Percentiles rank a stretch among this genome's conserved stretches.
phyloP scores from a whole-genome alignment of 2,329 filamentous ascomycete species.

The Verticillium nonalfalfae region DNA sequence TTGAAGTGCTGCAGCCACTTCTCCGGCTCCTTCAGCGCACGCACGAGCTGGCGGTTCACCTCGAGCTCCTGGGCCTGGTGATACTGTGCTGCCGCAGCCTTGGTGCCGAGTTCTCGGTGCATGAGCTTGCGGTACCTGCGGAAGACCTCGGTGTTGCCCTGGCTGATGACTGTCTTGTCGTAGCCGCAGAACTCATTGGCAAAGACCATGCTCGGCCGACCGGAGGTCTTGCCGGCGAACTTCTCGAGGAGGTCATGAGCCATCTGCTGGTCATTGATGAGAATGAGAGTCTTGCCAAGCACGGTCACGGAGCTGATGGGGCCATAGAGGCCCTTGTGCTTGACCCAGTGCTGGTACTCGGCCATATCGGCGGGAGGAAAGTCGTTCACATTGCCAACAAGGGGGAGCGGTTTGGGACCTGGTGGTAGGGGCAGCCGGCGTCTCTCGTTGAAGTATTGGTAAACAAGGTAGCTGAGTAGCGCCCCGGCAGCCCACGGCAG shows the following conservation, averaged over 20 bases:
- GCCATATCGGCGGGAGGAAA: conserved; percentile 26
- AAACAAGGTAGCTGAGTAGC: neutral
- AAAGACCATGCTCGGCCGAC: conserved; percentile 19
- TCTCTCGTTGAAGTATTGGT: neutral
- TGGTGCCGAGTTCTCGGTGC: conserved; percentile 22
- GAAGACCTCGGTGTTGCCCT: conserved; percentile 15
- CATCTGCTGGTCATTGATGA: conserved; percentile 28
- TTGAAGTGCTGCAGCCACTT: conserved; percentile 7
- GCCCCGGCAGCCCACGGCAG: neutral
- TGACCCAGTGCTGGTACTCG: conserved; percentile 33
- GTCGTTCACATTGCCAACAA: conserved; percentile 44
- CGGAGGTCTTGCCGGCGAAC: conserved; percentile 23
- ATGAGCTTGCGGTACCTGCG: conserved; percentile 17
- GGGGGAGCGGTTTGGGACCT: conserved; percentile 38
- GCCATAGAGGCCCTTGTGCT: conserved; percentile 30
- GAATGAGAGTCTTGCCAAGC: conserved; percentile 30
- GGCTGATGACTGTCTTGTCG: conserved; percentile 11
- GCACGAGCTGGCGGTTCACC: conserved; percentile 5
- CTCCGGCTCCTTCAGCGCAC: conserved; percentile 6
- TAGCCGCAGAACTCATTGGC: conserved; percentile 20
- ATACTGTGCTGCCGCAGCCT: conserved; percentile 12
- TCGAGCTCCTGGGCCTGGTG: conserved; percentile 5
- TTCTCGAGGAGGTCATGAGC: conserved; percentile 29
- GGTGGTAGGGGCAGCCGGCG: conserved; percentile 30
- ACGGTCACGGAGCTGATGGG: conserved; percentile 31